Percentiles rank a stretch among this genome's conserved stretches.
Evolutionary conservation across 192 early-diverging fungal species (phyloP).

Genomic region (Chytriomyces sp.): DNA sequence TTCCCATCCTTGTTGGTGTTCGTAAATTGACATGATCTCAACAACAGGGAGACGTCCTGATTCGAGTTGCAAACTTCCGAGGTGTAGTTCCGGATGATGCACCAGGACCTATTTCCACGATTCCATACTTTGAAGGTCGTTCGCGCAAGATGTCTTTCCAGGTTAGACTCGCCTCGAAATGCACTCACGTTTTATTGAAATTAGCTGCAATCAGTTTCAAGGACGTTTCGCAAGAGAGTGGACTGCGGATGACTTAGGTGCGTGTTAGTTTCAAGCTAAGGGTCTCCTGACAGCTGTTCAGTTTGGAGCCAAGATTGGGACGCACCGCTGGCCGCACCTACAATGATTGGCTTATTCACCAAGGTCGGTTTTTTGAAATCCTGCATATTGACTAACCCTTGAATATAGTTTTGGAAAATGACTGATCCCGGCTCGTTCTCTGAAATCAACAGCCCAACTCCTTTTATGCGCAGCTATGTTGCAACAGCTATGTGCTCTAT

Average conservation of each 20-base stretch:
- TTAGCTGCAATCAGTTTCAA: constrained; percentile 31
- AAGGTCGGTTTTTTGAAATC: neutral
- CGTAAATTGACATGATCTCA: neutral
- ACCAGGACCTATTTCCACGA: constrained; percentile 4
- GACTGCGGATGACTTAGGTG: constrained; percentile 27
- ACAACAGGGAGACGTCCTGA: constrained; percentile 16
- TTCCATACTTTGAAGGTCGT: constrained; percentile 32
- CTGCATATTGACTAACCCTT: too few species aligned
- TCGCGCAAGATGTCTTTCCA: constrained; percentile 27
- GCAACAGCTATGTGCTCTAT: constrained; percentile 33
- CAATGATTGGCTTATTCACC: constrained; percentile 30
- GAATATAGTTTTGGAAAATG: constrained; percentile 23
- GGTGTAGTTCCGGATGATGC: constrained; percentile 18
- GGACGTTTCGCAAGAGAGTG: constrained; percentile 24
- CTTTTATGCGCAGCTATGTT: constrained; percentile 34
- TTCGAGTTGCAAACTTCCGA: constrained; percentile 28
- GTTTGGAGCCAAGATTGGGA: constrained; percentile 35
- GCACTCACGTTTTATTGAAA: too few species aligned
- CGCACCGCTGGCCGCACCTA: constrained; percentile 19
- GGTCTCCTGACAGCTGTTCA: constrained; percentile 1
- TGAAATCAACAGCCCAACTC: constrained; percentile 24
- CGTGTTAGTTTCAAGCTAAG: neutral
- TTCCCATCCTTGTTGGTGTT: neutral
- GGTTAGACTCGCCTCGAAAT: too few species aligned
- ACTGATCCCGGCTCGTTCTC: constrained; percentile 28